Base-by-base conservation (phyloP, 768 basidiomycete genomes). In the Coprinellus aureogranulatus region DNA sequence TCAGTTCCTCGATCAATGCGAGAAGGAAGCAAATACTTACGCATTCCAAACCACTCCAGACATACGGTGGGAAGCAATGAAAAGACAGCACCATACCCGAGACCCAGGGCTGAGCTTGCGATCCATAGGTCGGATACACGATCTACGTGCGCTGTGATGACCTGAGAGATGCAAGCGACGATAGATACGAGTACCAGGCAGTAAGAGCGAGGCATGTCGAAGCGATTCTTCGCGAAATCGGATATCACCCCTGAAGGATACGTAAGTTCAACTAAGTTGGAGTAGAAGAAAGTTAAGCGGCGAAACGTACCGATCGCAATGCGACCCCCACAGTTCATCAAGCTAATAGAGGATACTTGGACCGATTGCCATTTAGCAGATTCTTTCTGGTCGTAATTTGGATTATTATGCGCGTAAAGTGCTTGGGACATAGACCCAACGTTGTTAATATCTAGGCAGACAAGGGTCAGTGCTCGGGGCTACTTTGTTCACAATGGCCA, bases 21-120 rank as follows among this genome's bases (percentile, higher is more conserved):
- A 30, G 45, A 42, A 26, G 28, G 20, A 44, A 54, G 34, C 26
- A 2, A 42, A 45, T 2, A 84, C 89, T 65, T 64, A 90, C 90
- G 76, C 65, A 95, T 76, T 6, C 93, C 93, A 62, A 94, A 95
- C 91, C 90, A 94, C 62, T 95, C 94, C 25, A 94, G 79, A 52
- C 83, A 78, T 28, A 95, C 77, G n/a, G 87, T 85, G 0, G 91
- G 90, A 65, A 82, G 79, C 42, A 89, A 73, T 2, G 88, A 89
- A 67, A 91, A 93, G 54, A 75, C 71, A 49, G 83, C 79, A 3
- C 92, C 92, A 62, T 94, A 89, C 0, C 86, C 84, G 4, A 88
- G 68, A 0, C 89, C 90, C 0, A 91, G 70, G 22, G 77, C 61
- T 8, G 72, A 62, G 58, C 73, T 76, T 78, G 72, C 70, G 11